Evolutionary conservation across 2,329 filamentous ascomycete genomes (phyloP), one percentile per base, ranked within the genome.

Genomic region (Trichoderma asperellum): DNA sequence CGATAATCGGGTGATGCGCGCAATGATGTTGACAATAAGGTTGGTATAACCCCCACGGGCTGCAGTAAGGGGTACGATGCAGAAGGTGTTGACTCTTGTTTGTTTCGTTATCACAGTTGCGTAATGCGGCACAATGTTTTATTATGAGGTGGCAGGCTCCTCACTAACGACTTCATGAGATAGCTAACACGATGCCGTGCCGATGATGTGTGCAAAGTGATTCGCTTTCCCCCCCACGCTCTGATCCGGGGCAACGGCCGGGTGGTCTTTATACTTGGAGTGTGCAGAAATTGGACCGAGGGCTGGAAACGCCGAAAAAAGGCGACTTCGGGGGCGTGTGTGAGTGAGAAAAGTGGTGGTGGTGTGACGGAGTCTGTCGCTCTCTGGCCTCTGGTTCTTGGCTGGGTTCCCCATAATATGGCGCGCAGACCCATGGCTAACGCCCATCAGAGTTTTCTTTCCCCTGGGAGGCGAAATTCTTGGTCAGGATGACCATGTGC

Each of bases 101-200:
- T 37, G 62, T 49, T 66, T 66, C 52, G 62, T 49, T 66, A 66
- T 65, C 62, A 52, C 12, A n/a, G 62, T 24, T 70, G 62, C 35
- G 53, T 55, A 35, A 61, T 56, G 61, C 62, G 64, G 63, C 64
- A 56, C 56, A 57, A 59, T 52, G 56, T 61, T 68, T 52, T 68
- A 49, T 43, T 52, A n/a, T 37, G 47, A 68, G 27, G 60, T 47
- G 60, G 29, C 37, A 59, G 47, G 68, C 68, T 73, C 81, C 77
- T 82, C 78, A 82, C 74, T 82, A 83, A 76, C 81, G 77, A 80
- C 76, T 73, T 79, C 80, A 82, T 83, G 73, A 76, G 77, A 49
- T 60, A 40, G 53, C 40, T 24, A 68, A 68, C 40, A n/a, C 32
- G 57, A 68, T 34, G 16, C 64, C 7, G 34, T 18, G 37, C 58